Base-by-base conservation (phyloP, 345 rosid species). In the Moringa oleifera region DNA sequence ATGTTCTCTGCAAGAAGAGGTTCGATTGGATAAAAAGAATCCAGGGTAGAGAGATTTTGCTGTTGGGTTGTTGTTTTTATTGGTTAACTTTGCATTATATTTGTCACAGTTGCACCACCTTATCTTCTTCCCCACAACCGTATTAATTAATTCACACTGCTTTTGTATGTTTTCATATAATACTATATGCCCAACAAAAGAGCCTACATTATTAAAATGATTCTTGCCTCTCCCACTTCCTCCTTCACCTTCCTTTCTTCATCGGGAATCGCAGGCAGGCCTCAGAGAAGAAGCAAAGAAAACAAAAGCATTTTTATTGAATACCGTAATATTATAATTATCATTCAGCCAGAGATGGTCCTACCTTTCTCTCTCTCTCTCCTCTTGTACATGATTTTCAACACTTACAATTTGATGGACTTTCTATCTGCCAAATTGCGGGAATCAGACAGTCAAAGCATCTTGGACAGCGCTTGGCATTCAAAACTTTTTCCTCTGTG, bases 11-110 rank as follows among this genome's bases (percentile, higher is more conserved):
- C 73, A 77, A 67, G 67, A 67, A 80, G 75, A 64, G 81, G 78
- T 64, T 70, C 53, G 71, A 70, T 75, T 57, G 76, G 87, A 79
- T 79, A 75, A 64, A 82, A 77, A 67, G 80, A 79, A 77, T 67
- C 76, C 66, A 68, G 51, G 53, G 59, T 28, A 61, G 68, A 51
- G 59, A 75, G 84, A 80, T 73, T 49, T 64, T 64, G 80, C 20
- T 67, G 76, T 66, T 77, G 77, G 80, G 52, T 66, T 63, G 53
- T 23, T 55, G 53, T 70, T 53, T 71, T 66, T 58, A n/a, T 28
- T 28, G 33, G 5, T 33, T 33, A 33, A 75, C 73, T 64, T 61
- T 58, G 75, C 73, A 75, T 70, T 70, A 61, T n/a, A n/a, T n/a
- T n/a, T n/a, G n/a, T 76, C 76, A 63, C 71, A 46, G 31, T 66